A percentile compares a stretch with the other conserved stretches of the same genome.
Evolutionary conservation across 1,284 basidiomycete species (phyloP).

Genomic region (Tylopilus sp.): DNA sequence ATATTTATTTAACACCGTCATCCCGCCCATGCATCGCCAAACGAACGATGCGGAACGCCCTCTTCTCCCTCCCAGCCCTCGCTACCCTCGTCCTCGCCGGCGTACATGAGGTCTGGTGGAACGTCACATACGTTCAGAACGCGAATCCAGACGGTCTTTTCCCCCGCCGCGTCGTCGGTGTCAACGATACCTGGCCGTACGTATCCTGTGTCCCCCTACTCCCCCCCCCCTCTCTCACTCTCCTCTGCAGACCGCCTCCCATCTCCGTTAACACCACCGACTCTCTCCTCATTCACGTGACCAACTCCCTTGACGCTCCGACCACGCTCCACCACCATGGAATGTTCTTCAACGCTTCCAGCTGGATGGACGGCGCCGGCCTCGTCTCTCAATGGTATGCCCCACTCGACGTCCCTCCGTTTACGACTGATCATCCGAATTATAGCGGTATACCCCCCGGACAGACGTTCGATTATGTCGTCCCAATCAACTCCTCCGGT

Average conservation of each 20-base stretch:
- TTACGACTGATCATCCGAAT: too few relatives aligned
- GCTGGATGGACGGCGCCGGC: constrained; percentile 86
- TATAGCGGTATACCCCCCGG: constrained; percentile 79
- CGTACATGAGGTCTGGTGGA: constrained; percentile 74
- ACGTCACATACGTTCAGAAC: constrained; percentile 68
- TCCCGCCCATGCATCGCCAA: too few relatives aligned
- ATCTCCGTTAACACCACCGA: constrained; percentile 72
- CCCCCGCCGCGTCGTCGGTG: constrained; percentile 74
- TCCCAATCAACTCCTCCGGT: constrained; percentile 69
- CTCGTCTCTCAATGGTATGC: constrained; percentile 78
- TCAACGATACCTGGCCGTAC: constrained; percentile 91
- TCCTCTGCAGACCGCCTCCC: constrained; percentile 65
- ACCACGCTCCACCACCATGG: constrained; percentile 84
- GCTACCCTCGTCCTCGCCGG: constrained; percentile 46
- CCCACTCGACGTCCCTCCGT: background rate
- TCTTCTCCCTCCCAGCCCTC: constrained; percentile 25
- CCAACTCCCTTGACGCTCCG: constrained; percentile 63
- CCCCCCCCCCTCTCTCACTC: too few relatives aligned
- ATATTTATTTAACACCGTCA: too few relatives aligned
- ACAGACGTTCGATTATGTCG: constrained; percentile 69
- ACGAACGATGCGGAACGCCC: too few relatives aligned
- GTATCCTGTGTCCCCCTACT: background rate
- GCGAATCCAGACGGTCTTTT: constrained; percentile 75
- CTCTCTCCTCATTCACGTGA: constrained; percentile 70
- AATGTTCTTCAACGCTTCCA: constrained; percentile 85